These are phyloP conservation scores for Ustilago curta DNA, from an alignment of 1,284 basidiomycete genomes.

Conservation along the genomic window DNA sequence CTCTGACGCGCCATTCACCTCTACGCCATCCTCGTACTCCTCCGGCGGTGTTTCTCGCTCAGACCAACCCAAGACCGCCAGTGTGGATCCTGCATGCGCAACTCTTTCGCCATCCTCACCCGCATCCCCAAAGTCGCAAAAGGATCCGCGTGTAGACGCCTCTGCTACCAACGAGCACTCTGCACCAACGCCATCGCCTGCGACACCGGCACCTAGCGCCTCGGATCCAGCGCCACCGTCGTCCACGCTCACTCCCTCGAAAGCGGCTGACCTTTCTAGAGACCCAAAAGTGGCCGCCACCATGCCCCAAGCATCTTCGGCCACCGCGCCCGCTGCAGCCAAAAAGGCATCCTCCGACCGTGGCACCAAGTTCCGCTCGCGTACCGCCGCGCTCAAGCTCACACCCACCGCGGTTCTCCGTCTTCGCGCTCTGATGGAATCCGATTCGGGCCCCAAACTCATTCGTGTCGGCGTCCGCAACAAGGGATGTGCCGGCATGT, in stretches of 20 bases:
- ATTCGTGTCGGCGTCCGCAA: conserved; percentile 95
- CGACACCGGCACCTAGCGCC: conserved; percentile 34
- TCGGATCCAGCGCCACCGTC: conserved; percentile 29
- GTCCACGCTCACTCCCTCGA: conserved; percentile 28
- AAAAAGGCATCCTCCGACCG: conserved; percentile 42
- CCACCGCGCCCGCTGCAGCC: conserved; percentile 11
- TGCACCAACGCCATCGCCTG: conserved; percentile 28
- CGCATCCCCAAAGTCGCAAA: conserved; percentile 50
- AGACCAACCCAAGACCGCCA: conserved; percentile 19
- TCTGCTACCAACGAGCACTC: conserved; percentile 21
- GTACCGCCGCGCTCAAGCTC: conserved; percentile 54
- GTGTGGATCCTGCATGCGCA: conserved; percentile 50
- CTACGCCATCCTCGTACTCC: conserved; percentile 2
- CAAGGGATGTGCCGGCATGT: conserved; percentile 98
- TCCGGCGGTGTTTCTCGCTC: neutral
- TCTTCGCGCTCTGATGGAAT: conserved; percentile 74
- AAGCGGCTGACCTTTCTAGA: conserved; percentile 38
- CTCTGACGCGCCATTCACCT: conserved; percentile 10
- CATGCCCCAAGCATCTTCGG: conserved; percentile 44
- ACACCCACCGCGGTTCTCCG: conserved; percentile 78
- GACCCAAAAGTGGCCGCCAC: conserved; percentile 44
- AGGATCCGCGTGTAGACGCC: conserved; percentile 33
- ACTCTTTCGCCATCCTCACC: conserved; percentile 56
- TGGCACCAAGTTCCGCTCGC: conserved; percentile 54
- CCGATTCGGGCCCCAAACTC: conserved; percentile 83